Conservation (phyloP, 345 rosid genomes). For the Corchorus olitorius region DNA sequence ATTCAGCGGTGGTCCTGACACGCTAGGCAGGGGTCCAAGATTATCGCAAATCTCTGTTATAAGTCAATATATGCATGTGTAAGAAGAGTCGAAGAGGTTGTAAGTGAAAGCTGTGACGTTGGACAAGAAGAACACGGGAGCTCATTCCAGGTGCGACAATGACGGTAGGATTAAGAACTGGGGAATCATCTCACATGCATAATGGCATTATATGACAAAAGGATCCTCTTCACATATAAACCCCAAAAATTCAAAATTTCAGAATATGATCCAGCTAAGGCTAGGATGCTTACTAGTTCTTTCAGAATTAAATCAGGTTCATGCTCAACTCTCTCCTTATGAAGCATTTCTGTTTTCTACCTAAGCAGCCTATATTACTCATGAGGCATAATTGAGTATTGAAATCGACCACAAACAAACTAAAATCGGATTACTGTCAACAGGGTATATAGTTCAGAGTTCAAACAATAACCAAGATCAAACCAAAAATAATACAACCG, state of each 20-base stretch:
- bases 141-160: neutral
- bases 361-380: neutral
- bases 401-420: neutral
- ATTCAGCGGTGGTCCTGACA: slow-evolving; percentile 36
- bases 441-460: neutral
- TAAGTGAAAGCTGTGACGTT: neutral
- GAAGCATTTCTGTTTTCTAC: neutral
- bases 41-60: slow-evolving; percentile 36
- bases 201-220: too few species aligned
- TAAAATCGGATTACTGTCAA: neutral
- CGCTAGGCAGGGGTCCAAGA: slow-evolving; percentile 40
- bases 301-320: neutral
- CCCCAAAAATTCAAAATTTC: neutral
- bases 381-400: neutral
- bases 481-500: neutral
- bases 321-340: neutral
- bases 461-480: neutral
- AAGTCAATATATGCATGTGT: neutral
- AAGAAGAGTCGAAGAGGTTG: neutral
- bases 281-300: neutral
- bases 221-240: neutral
- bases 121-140: neutral
- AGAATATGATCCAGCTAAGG: neutral
- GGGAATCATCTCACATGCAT: neutral
- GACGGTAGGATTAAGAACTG: neutral